Evolutionary conservation across 2,329 filamentous ascomycete species (phyloP).

Genomic region (Nigrospora oryzae): DNA sequence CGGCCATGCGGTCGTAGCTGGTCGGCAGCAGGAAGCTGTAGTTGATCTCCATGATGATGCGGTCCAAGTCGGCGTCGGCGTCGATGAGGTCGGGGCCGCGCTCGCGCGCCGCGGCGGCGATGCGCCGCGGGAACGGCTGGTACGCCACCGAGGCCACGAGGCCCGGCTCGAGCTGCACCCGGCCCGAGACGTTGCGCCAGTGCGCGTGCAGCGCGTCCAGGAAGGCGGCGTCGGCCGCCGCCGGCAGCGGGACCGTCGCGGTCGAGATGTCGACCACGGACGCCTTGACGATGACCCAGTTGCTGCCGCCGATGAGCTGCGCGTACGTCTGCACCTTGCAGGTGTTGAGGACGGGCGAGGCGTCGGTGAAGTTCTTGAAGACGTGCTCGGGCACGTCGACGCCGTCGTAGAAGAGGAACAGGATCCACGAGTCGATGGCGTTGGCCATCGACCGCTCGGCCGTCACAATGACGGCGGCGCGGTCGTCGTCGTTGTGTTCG

Average conservation of each 20-base stretch:
- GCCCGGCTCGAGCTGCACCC: constrained; percentile 15
- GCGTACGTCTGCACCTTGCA: constrained; percentile 38
- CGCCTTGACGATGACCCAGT: constrained; percentile 26
- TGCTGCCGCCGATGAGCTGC: constrained; percentile 35
- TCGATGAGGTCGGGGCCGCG: constrained; percentile 29
- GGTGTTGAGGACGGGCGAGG: constrained; percentile 32
- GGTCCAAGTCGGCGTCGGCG: constrained; percentile 25
- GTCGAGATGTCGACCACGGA: constrained; percentile 25
- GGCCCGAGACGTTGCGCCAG: constrained; percentile 21
- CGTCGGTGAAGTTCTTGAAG: constrained; percentile 48
- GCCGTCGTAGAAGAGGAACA: constrained; percentile 58
- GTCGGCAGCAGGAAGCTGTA: constrained; percentile 24
- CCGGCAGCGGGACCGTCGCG: constrained; percentile 26
- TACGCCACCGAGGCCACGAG: constrained; percentile 25
- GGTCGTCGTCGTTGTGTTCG: constrained; percentile 47
- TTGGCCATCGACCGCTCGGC: constrained; percentile 34
- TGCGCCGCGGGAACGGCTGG: constrained; percentile 28
- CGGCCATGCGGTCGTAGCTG: constrained; percentile 22
- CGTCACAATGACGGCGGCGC: constrained; percentile 52
- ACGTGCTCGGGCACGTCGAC: constrained; percentile 37
- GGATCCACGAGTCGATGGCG: constrained; percentile 44
- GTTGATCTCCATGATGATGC: constrained; percentile 33
- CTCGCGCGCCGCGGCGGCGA: constrained; percentile 21
- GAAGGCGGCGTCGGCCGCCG: constrained; percentile 10
- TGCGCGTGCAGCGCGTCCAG: constrained; percentile 22